Base-by-base conservation (phyloP, 371 early-diverging fungal species). In the Parasitella parasitica region DNA sequence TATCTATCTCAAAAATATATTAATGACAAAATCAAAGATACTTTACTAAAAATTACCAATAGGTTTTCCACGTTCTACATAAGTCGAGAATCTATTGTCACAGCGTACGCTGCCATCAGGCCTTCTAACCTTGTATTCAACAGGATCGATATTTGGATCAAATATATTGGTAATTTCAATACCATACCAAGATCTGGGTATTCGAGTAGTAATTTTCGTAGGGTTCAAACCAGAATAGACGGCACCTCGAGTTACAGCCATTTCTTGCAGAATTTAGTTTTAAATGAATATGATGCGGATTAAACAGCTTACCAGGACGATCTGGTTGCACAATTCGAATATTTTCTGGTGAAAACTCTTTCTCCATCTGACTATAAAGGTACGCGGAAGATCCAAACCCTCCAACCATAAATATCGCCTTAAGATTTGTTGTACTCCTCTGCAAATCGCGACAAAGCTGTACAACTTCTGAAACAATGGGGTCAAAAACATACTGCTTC, bases 351-450 rank as follows among this genome's bases (percentile, higher is more conserved):
- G 56, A 59, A 61, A 76, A 80, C 35, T 72, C 73, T 16, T 76
- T 70, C 22, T 67, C 63, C 28, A 77, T 72, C 22, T 76, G 72
- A 8, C 58, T 66, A 35, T 73, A 76, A 4, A 80, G 60, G 49
- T 80, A 80, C 9, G 77, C 66, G 1, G 78, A 77, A n/a, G 78
- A 65, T n/a, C 78, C 78, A 60, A 80, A 80, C 0, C 81, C 81
- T 52, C 81, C 81, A 0, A 80, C 81, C 46, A 73, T 64, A 24
- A 80, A 80, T 18, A 80, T 80, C 2, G 81, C 81, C 32, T 77
- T 75, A 5, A 80, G 51, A 28, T 70, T 73, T 1, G 38, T 51
- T 8, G 77, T 73, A 13, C 73, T 64, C 11, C 66, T 66, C 37
- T 67, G 67, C 48, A 77, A 67, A 24, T 77, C 61, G 13, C 64